Evolutionary conservation across 768 basidiomycete genomes (phyloP), one percentile per base, ranked within the genome.

Genomic region (Xerocomellus amylosporus): DNA sequence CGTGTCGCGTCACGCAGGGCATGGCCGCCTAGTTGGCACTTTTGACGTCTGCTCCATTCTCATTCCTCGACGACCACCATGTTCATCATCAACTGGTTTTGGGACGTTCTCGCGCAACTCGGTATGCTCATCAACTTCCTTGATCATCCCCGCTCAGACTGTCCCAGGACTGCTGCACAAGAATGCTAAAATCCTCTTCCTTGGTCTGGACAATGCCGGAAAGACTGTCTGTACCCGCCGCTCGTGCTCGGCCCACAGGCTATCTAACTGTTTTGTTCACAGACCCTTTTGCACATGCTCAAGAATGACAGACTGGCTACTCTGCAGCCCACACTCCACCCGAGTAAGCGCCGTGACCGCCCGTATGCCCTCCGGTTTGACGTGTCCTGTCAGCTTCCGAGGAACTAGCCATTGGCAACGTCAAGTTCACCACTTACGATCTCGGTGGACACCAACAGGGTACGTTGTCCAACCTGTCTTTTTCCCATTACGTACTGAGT

Each of bases 151-250:
- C 46, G 22, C 49, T 59, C 19, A 58, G 36, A 49, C 49, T 5
- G 40, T 37, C n/a, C 24, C 41, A 95, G 93, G 93, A 61, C 80
- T 96, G 64, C 66, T 88, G 76, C 90, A 94, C 80, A 97, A 99
- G 88, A 98, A 97, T 71, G 97, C 97, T 61, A 99, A 98, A 83
- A 97, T 99, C 71, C 83, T 99, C 59, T 99, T 99, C 86, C 84
- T 99, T 49, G 97, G 97, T 59, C 83, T 98, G 51, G 96, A 98
- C 72, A 99, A 98, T 78, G 97, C 97, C 49, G 96, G 97, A 69
- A 99, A 98, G 83, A 98, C 97, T 56, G 96, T 97, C 58, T 55
- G 88, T 66, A 14, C 1, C 34, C 20, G 1, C 28, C 56, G 20
- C 54, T 54, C n/a, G 10, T 36, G 5, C 37, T 30, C 51, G n/a